Percentiles rank a stretch among this genome's conserved stretches.
phyloP scores from a whole-genome alignment of 768 basidiomycete species.

The Mycena chlorophos region DNA sequence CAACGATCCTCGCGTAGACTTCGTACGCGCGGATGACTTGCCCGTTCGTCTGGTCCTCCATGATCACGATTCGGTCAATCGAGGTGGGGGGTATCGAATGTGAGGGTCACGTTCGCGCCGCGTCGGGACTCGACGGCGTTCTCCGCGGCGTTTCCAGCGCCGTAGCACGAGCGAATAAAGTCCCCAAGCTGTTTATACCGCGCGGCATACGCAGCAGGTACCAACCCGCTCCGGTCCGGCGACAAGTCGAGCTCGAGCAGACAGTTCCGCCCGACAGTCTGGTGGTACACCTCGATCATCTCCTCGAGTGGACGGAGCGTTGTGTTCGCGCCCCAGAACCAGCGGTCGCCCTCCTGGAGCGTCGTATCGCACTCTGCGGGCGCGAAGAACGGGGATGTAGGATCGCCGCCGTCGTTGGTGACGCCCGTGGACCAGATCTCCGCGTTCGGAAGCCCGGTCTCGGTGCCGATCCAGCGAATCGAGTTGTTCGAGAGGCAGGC shows the following conservation, averaged over 20 bases:
- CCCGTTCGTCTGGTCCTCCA: slow-evolving; percentile 14
- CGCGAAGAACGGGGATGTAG: slow-evolving; percentile 12
- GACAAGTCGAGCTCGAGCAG: slow-evolving; percentile 14
- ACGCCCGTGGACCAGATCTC: slow-evolving; percentile 17
- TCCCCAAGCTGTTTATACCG: slow-evolving; percentile 14
- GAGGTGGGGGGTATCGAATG: slow-evolving; percentile 9
- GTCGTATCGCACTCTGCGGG: slow-evolving; percentile 15
- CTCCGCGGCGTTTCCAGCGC: slow-evolving; percentile 9
- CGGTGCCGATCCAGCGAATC: slow-evolving; percentile 15
- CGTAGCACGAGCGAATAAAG: slow-evolving; percentile 10
- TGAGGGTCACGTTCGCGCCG: slow-evolving; percentile 2
- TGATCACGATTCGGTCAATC: slow-evolving; percentile 12
- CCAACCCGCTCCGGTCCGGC: slow-evolving; percentile 13
- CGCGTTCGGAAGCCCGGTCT: slow-evolving; percentile 11
- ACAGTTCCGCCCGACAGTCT: slow-evolving; percentile 14
- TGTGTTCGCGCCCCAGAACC: slow-evolving; percentile 11
- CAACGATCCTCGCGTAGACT: slow-evolving; percentile 7
- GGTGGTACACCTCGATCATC: slow-evolving; percentile 15
- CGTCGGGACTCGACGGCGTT: slow-evolving; percentile 1
- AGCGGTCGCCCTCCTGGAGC: slow-evolving; percentile 10
- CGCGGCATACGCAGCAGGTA: slow-evolving; percentile 10
- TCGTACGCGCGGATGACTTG: slow-evolving; percentile 12
- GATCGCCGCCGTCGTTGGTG: slow-evolving; percentile 14
- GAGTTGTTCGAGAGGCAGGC: slow-evolving; percentile 15
- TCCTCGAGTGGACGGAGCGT: slow-evolving; percentile 8